Percentiles rank a stretch among this genome's conserved stretches.
These are phyloP conservation scores for Pelargonium citronellum DNA, from an alignment of 441 rosid species.

Conservation along the genomic window DNA sequence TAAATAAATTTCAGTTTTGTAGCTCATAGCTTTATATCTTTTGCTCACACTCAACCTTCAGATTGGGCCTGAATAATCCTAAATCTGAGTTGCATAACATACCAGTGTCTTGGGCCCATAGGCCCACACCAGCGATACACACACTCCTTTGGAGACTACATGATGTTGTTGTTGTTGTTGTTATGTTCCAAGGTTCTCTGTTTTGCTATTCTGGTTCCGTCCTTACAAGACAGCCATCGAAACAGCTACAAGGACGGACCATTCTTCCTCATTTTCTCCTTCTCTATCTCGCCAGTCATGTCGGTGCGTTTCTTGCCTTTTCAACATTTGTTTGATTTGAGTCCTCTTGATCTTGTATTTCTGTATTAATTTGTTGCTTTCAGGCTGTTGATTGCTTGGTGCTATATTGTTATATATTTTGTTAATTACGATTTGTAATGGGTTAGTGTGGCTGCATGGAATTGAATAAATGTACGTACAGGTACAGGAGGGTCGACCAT, in stretches of 20 bases:
- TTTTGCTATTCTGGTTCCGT: background rate
- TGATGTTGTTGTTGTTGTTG: no score
- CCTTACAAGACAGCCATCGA: background rate
- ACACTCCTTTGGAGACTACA: no score
- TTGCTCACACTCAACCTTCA: no score
- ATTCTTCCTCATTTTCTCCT: background rate
- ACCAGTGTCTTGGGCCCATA: no score
- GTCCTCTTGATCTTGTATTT: background rate
- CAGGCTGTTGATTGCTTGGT: no score
- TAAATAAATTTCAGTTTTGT: no score
- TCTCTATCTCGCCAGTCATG: conserved; percentile 1
- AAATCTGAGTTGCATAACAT: no score
- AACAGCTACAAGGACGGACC: background rate
- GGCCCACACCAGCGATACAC: no score
- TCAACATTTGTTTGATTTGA: background rate
- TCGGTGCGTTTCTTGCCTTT: background rate
- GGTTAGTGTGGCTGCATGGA: background rate
- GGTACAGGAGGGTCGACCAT: conserved; percentile 47
- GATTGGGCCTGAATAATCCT: no score
- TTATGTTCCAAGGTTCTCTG: background rate
- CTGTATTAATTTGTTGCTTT: background rate
- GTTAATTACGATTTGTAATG: background rate
- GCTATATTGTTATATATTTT: background rate
- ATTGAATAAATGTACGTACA: background rate
- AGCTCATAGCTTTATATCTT: no score